Evolutionary conservation across 805 yeast species (phyloP).

Genomic region (Ogataea kodamae): DNA sequence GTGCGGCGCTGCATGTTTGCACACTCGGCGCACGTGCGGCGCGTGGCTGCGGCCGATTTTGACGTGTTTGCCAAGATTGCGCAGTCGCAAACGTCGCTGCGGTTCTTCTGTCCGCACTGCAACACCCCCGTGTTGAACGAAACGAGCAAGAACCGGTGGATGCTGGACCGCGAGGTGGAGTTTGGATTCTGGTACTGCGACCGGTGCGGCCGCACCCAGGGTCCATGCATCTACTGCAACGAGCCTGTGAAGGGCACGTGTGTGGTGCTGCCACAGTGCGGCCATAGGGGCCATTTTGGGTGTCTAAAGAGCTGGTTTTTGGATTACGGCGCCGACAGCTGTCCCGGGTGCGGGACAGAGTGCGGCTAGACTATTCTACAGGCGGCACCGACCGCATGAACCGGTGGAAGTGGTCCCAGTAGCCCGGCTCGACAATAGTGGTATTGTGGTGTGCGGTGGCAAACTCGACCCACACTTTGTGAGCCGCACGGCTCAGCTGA

Average conservation of each 20-base stretch:
- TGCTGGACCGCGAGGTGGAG: conserved; percentile 29
- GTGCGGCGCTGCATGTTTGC: conserved; percentile 49
- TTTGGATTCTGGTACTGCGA: conserved; percentile 88
- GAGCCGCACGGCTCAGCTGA: conserved; percentile 45
- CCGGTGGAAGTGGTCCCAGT: conserved; percentile 67
- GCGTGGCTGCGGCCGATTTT: conserved; percentile 32
- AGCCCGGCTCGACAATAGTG: conserved; percentile 67
- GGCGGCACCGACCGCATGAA: conserved; percentile 51
- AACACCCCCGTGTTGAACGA: conserved; percentile 59
- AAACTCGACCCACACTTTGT: conserved; percentile 53
- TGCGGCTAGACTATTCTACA: conserved; percentile 17
- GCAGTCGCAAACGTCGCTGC: conserved; percentile 39
- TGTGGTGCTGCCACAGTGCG: conserved; percentile 63
- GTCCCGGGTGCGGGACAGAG: conserved; percentile 71
- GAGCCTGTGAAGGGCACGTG: conserved; percentile 72
- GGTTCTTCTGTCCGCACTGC: conserved; percentile 62
- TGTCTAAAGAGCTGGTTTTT: conserved; percentile 79
- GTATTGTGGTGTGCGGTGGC: conserved; percentile 76
- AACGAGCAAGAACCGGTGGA: conserved; percentile 33
- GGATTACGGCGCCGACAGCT: conserved; percentile 57
- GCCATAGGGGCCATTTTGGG: conserved; percentile 81
- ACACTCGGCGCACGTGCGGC: conserved; percentile 54
- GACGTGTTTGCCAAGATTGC: conserved; percentile 35
- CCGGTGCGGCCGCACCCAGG: conserved; percentile 55
- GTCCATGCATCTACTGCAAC: conserved; percentile 74